These are phyloP conservation scores for Discostella stelligera DNA, from an alignment of 352 stramenopile genomes.

Conservation along the genomic window DNA sequence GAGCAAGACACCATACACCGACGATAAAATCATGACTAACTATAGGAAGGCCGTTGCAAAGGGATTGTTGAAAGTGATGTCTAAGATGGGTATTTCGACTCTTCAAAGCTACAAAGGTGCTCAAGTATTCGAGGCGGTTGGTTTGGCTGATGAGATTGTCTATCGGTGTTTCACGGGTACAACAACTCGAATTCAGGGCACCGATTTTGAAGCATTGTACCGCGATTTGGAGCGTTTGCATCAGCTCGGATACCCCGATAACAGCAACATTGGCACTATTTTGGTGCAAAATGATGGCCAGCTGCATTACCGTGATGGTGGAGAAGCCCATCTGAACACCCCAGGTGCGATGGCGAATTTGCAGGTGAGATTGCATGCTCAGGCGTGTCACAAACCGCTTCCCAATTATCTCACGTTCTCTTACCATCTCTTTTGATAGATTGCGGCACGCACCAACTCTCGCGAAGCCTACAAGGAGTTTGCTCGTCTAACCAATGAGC, in stretches of 20 bases:
- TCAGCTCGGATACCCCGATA: constrained; percentile 86
- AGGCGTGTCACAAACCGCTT: neutral
- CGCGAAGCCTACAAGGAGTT: constrained; percentile 92
- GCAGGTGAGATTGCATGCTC: constrained; percentile 78
- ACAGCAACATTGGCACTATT: constrained; percentile 73
- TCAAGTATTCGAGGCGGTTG: constrained; percentile 88
- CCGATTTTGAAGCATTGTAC: constrained; percentile 93
- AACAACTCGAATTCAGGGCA: constrained; percentile 86
- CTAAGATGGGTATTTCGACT: constrained; percentile 89
- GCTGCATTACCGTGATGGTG: constrained; percentile 92
- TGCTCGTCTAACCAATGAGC: constrained; percentile 88
- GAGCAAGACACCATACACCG: constrained; percentile 73
- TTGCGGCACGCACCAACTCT: constrained; percentile 89
- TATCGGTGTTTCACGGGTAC: constrained; percentile 87
- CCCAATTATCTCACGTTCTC: neutral
- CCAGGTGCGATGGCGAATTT: constrained; percentile 92
- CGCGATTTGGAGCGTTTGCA: constrained; percentile 92
- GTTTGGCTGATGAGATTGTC: constrained; percentile 86
- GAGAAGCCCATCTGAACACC: constrained; percentile 95
- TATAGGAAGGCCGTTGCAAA: constrained; percentile 87
- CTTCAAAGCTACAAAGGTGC: constrained; percentile 89
- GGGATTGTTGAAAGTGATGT: constrained; percentile 89
- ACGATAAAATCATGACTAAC: constrained; percentile 84
- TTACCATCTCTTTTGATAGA: constrained; percentile 20
- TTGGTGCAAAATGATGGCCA: constrained; percentile 93